Evolutionary conservation across 306 rosid genomes (phyloP), one percentile per base, ranked within the genome.

Genomic region (Trifolium subterraneum): DNA sequence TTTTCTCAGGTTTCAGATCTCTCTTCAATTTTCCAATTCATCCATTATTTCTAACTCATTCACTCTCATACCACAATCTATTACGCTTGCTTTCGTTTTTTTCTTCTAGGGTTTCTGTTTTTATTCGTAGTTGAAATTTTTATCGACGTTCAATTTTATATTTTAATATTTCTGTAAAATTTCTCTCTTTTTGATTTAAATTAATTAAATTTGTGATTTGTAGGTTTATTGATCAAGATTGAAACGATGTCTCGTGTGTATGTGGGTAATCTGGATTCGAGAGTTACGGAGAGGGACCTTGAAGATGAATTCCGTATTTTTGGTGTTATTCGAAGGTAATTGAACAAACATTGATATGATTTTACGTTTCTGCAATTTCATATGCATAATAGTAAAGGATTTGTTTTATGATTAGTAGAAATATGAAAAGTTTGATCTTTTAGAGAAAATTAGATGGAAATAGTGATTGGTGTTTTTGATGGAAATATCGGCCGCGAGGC

Each of bases 231-330:
- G 29, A 39, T 48, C 66, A 56, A 48, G 54, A 50, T 42, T 15
- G 84, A 12, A 36, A 85, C 70, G 66, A 90, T 95, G 99, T 88
- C 99, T 82, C 98, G 99, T 23, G 97, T 95, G 12, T 95, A 95
- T 69, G 96, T 95, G 16, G 99, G 99, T 68, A 95, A 95, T 75
- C 67, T 95, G 75, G 96, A 92, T 77, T 90, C 97, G 8, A 78
- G 99, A 73, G 99, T 95, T 16, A 73, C 93, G 1, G 99, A 95
- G 88, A 88, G 97, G 31, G 99, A 95, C 23, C 96, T 95, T 10
- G 99, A 95, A 75, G 99, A 95, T 64, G 99, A 92, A 79, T 95
- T 95, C 75, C 99, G 95, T 60, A 88, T 81, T 29, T 95, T 83
- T 67, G 99, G 99, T 81, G 96, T 90, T 75, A 95, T 95, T 10